Conservation (phyloP, 2,329 filamentous ascomycete species). For the Exophiala bonariae region DNA sequence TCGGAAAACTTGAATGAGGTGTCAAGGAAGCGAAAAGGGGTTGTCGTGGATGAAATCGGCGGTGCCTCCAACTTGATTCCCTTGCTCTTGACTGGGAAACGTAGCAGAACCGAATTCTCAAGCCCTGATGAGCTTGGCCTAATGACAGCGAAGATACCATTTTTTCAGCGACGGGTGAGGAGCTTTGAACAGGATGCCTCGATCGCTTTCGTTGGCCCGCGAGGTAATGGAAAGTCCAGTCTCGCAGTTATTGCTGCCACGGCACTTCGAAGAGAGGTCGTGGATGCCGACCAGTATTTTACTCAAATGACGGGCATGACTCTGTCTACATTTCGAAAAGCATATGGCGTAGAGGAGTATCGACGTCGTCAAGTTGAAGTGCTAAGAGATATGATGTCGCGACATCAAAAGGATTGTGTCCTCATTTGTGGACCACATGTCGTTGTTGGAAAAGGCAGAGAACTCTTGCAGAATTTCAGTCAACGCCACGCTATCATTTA, state of each 20-base stretch:
- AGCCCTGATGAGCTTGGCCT: no score
- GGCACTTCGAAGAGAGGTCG: slow-evolving; percentile 40
- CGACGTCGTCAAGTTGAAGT: slow-evolving; percentile 42
- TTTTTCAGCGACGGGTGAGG: neutral
- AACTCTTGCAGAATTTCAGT: slow-evolving; percentile 37
- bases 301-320: slow-evolving; percentile 38
- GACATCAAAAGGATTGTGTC: slow-evolving; percentile 38
- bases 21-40: no score
- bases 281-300: slow-evolving; percentile 44
- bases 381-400: slow-evolving; percentile 41
- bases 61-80: no score
- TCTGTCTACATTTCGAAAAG: slow-evolving; percentile 39
- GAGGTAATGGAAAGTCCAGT: slow-evolving; percentile 42
- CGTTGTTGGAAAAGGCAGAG: slow-evolving; percentile 39
- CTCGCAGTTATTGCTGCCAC: slow-evolving; percentile 43
- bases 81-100: no score
- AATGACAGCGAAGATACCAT: no score
- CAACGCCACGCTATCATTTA: slow-evolving; percentile 40
- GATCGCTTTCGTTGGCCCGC: slow-evolving; percentile 41
- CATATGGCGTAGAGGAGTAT: slow-evolving; percentile 39
- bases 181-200: slow-evolving; percentile 37
- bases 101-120: no score
- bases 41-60: no score
- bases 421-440: slow-evolving; percentile 42
- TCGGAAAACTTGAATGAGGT: no score